Evolutionary conservation across 352 stramenopile genomes (phyloP), one percentile per base, ranked within the genome.

Genomic region (Phytophthora melonis): DNA sequence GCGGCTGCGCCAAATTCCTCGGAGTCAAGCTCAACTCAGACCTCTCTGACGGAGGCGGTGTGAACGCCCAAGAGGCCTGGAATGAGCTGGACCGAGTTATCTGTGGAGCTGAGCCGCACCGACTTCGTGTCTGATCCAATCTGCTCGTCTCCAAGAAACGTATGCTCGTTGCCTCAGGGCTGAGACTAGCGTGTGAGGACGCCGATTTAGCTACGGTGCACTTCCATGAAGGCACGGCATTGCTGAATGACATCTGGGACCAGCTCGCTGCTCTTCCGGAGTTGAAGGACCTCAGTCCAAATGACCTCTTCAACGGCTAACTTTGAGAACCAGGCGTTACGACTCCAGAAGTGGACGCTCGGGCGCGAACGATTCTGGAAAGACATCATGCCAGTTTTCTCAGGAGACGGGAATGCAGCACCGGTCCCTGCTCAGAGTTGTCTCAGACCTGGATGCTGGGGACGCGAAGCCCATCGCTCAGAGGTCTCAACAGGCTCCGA

Each of bases 151-250:
- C 1, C 30, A 30, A 10, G 55, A 60, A 13, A 7, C 11, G 9
- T 49, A 49, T 5, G 8, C 55, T 8, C 32, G 32, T 3, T 60
- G 32, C 49, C 30, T 60, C 5, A 32, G 55, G 11, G 6, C 53
- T n/a, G 19, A 54, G 5, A 36, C 50, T 3, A 3, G 25, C 5
- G n/a, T n/a, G n/a, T n/a, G 47, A 57, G 2, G 59, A 49, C n/a
- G 21, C 58, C 36, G 43, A 58, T 1, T 27, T 58, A 34, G 43
- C 59, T 2, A 54, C 25, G 0, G 32, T 66, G n/a, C 60, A 59
- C 16, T 18, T 60, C 13, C 61, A 60, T 41, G 61, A 67, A 27
- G 61, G 61, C 1, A 54, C 32, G 30, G 61, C 60, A 21, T 32
- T 67, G 34, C 34, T 67, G 2, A 59, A 8, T 13, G 25, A 60